Conservation (phyloP, 495 filamentous ascomycete species). For the Neurospora sp. region DNA sequence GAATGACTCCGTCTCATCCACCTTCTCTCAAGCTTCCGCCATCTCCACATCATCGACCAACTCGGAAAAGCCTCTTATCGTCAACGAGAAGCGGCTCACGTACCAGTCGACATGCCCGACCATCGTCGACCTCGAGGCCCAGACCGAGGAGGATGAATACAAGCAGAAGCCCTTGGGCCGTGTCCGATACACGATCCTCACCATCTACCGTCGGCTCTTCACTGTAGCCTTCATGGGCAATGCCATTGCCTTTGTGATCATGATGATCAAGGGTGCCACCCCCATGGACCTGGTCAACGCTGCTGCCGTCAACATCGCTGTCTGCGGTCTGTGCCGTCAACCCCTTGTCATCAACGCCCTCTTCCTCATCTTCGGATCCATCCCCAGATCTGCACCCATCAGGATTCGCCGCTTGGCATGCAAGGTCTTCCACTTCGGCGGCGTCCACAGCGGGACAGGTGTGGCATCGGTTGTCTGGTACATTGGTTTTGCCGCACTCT, state of each 20-base stretch:
- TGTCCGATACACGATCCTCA: constrained; percentile 21
- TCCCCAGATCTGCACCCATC: constrained; percentile 53
- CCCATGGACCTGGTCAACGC: constrained; percentile 25
- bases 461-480: constrained; percentile 64
- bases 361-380: constrained; percentile 45
- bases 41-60: constrained; percentile 1
- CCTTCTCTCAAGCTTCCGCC: neutral
- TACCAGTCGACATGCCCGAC: neutral
- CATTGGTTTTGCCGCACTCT: constrained; percentile 34
- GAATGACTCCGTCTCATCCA: neutral
- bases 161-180: constrained; percentile 17
- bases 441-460: constrained; percentile 63
- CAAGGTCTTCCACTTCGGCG: constrained; percentile 69
- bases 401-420: constrained; percentile 52
- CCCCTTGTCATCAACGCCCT: constrained; percentile 65
- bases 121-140: constrained; percentile 15
- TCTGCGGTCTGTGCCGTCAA: constrained; percentile 52
- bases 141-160: constrained; percentile 4
- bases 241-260: constrained; percentile 19
- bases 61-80: neutral
- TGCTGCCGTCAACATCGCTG: constrained; percentile 35
- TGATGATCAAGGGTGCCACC: constrained; percentile 14
- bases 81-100: constrained; percentile 2
- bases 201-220: constrained; percentile 26
- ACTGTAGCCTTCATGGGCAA: constrained; percentile 23